Evolutionary conservation across 495 filamentous ascomycete genomes (phyloP), one percentile per base, ranked within the genome.

Genomic region (Polyplosphaeria fusca): DNA sequence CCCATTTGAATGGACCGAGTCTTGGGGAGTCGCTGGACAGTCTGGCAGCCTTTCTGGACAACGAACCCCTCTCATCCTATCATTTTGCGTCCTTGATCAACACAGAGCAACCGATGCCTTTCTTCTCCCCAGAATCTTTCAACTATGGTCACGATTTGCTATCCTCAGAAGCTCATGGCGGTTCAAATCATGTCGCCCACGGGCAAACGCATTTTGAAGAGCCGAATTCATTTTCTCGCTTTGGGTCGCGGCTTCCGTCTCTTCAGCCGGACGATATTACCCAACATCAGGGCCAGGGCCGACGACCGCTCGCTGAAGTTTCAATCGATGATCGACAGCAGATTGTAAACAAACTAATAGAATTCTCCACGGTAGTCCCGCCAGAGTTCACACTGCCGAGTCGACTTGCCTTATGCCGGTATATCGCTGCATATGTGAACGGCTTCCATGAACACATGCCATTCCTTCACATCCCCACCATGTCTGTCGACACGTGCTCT

Each of bases 391-490:
- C 80, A 3, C 81, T 86, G 18, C 72, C 80, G 45, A 86, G 82
- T 4, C 77, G 83, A 3, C 79, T 86, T 67, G 81, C 84, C 2
- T 61, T 87, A 22, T 83, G 82, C 12, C 70, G 84, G 43, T 87
- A 83, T 47, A 63, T 87, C 39, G 83, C 84, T 13, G 83, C 84
- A 3, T 87, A 86, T 61, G 70, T 87, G 9, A 83, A 73, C 42
- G 83, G 84, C 0, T 86, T 83, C 43, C 82, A 88, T 61, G 79
- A 84, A 19, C 81, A 87, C 61, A 79, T 87, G 19, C 86, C 85
- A 0, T 81, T 87, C 38, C 69, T 88, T 44, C 86, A 89, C 63
- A 72, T 85, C 5, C 82, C 84, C 0, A 87, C 84, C 0, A 65
- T 87, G 24, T 67, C 74, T 22, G 72, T 79, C 0, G 76, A 79